Conservation (phyloP, 2,329 filamentous ascomycete genomes). For the Rhinocladiella similis region DNA sequence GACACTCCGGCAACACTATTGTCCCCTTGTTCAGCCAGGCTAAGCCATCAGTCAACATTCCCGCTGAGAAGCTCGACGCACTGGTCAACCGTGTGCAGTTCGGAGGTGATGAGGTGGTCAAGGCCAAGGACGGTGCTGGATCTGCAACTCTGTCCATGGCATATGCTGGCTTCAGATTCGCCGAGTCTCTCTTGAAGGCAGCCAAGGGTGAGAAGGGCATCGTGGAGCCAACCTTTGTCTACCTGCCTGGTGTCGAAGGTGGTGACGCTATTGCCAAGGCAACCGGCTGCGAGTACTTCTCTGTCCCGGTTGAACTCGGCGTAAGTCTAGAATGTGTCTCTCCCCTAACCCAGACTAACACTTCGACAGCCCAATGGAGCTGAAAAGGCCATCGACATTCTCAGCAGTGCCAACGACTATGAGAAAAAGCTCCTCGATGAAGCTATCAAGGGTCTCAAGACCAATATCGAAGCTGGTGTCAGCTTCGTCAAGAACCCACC, state of each 20-base stretch:
- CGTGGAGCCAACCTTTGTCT: slow-evolving; percentile 92
- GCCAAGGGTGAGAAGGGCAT: slow-evolving; percentile 86
- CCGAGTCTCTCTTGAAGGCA: slow-evolving; percentile 90
- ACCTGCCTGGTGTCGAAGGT: slow-evolving; percentile 84
- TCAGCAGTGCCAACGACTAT: slow-evolving; percentile 74
- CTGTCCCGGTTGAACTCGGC: slow-evolving; percentile 90
- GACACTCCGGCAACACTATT: slow-evolving; percentile 97
- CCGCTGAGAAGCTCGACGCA: slow-evolving; percentile 84
- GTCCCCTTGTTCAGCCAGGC: slow-evolving; percentile 95
- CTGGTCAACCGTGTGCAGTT: slow-evolving; percentile 95
- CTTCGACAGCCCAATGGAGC: slow-evolving; percentile 70
- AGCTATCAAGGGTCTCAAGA: slow-evolving; percentile 75
- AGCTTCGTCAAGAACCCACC: slow-evolving; percentile 84
- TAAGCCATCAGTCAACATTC: slow-evolving; percentile 75
- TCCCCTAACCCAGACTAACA: slow-evolving; percentile 31
- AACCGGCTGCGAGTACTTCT: slow-evolving; percentile 90
- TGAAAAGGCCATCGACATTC: slow-evolving; percentile 80
- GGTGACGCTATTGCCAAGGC: slow-evolving; percentile 83
- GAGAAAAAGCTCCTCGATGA: slow-evolving; percentile 85
- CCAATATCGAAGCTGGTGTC: slow-evolving; percentile 93
- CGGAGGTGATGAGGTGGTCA: slow-evolving; percentile 94
- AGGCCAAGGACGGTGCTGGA: slow-evolving; percentile 89
- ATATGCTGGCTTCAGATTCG: slow-evolving; percentile 94
- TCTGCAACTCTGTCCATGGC: slow-evolving; percentile 94
- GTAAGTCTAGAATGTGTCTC: slow-evolving; percentile 57